Conservation (phyloP, 2,329 filamentous ascomycete genomes). For the Fusarium napiforme region DNA sequence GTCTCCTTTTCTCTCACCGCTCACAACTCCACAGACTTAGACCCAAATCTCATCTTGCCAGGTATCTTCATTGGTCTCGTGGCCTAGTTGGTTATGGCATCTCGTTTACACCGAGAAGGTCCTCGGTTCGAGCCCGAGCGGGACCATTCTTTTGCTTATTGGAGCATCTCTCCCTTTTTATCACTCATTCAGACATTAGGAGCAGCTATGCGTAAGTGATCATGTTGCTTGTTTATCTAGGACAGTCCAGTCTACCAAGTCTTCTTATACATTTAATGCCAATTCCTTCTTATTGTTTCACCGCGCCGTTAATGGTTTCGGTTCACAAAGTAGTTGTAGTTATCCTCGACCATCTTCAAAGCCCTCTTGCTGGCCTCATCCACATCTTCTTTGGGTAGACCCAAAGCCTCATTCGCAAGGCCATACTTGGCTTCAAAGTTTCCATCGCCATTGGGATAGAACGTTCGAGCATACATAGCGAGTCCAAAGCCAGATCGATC, state of each 20-base stretch:
- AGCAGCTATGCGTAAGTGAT: background rate
- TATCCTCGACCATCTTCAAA: constrained; percentile 52
- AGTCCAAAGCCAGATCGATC: constrained; percentile 55
- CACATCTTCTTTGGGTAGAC: constrained; percentile 66
- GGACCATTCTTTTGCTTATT: constrained; percentile 22
- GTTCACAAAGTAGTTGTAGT: constrained; percentile 40
- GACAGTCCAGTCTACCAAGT: rapidly evolving
- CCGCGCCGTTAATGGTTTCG: background rate
- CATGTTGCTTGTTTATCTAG: rapidly evolving
- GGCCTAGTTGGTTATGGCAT: constrained; percentile 42
- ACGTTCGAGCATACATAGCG: constrained; percentile 66
- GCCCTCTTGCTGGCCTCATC: constrained; percentile 65
- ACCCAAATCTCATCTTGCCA: rapidly evolving
- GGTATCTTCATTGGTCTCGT: constrained; percentile 21
- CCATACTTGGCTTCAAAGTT: constrained; percentile 54
- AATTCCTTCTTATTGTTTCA: background rate
- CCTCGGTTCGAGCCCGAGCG: constrained; percentile 42
- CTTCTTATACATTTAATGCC: rapidly evolving
- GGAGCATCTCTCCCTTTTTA: background rate
- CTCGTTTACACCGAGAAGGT: constrained; percentile 42
- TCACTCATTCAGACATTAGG: background rate
- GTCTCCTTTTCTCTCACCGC: background rate
- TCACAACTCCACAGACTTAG: background rate
- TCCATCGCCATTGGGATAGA: constrained; percentile 57
- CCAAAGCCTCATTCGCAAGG: constrained; percentile 63